Evolutionary conservation across 208 protist species (phyloP).

Genomic region (Strigomonas galati): DNA sequence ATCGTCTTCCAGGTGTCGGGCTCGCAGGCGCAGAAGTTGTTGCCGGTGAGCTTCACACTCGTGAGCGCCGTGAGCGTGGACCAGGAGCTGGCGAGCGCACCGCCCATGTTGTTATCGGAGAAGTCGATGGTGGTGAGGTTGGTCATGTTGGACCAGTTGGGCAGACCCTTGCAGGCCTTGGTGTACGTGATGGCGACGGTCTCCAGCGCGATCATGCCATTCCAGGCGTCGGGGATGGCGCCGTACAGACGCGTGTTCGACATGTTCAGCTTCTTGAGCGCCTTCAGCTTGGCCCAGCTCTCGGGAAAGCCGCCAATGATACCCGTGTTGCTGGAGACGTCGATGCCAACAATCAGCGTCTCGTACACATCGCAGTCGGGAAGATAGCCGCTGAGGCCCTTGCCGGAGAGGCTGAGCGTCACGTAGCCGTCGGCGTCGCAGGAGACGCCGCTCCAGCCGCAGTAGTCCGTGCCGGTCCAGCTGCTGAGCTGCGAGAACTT

Average conservation of each 20-base stretch:
- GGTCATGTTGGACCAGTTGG: conserved; percentile 16
- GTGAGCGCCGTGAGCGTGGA: background rate
- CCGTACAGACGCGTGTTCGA: conserved; percentile 13
- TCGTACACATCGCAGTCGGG: background rate
- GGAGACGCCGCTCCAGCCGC: conserved; percentile 15
- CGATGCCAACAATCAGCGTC: conserved; percentile 14
- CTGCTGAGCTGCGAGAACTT: no score
- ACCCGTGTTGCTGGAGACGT: conserved; percentile 22
- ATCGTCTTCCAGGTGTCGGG: conserved; percentile 10
- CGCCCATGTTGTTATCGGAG: conserved; percentile 19
- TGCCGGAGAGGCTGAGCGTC: conserved; percentile 10
- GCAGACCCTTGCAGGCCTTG: conserved; percentile 17
- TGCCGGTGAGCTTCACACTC: conserved; percentile 12
- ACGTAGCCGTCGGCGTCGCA: conserved; percentile 16
- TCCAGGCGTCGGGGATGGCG: conserved; percentile 18
- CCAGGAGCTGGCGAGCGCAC: conserved; percentile 13
- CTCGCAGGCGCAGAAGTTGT: conserved; percentile 16
- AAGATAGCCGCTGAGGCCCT: conserved; percentile 1
- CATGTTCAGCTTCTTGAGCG: conserved; percentile 16
- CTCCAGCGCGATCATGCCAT: conserved; percentile 12
- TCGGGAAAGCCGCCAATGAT: conserved; percentile 13
- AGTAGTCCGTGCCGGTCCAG: conserved; percentile 14
- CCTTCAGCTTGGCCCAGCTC: conserved; percentile 13
- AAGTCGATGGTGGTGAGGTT: conserved; percentile 16
- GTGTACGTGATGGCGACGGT: conserved; percentile 19